phyloP scores from a whole-genome alignment of 108 stramenopile species.

The Phaeodactylum tricornutum region DNA sequence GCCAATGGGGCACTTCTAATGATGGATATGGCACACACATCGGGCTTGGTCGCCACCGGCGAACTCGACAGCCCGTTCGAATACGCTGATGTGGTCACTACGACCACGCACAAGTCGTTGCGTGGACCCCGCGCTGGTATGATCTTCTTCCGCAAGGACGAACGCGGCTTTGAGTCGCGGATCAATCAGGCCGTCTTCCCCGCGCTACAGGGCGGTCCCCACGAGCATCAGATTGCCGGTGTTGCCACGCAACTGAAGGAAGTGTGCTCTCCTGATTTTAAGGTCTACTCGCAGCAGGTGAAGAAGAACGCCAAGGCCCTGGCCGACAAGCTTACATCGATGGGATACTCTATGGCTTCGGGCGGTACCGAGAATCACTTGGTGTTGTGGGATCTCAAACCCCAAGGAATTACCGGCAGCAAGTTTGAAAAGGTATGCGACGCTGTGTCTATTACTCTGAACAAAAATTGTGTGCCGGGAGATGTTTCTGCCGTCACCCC shows the following conservation, averaged over 20 bases:
- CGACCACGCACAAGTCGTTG: conserved; percentile 99
- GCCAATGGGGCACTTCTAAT: conserved; percentile 95
- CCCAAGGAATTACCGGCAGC: conserved; percentile 88
- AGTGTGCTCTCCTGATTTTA: conserved; percentile 93
- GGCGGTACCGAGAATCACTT: conserved; percentile 99
- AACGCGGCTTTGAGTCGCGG: conserved; percentile 86
- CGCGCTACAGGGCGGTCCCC: conserved; percentile 98
- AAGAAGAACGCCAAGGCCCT: conserved; percentile 91
- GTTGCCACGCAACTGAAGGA: conserved; percentile 98
- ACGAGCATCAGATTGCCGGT: conserved; percentile 99
- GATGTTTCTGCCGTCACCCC: conserved; percentile 98
- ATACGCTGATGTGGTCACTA: conserved; percentile 96
- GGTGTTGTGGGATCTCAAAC: conserved; percentile 97
- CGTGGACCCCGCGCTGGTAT: conserved; percentile 99
- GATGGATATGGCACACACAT: conserved; percentile 99
- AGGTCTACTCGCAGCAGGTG: conserved; percentile 88
- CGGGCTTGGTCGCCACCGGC: conserved; percentile 93
- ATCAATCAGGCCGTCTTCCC: conserved; percentile 99
- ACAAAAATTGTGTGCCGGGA: conserved; percentile 99
- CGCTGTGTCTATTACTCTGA: conserved; percentile 94
- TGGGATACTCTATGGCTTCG: conserved; percentile 93
- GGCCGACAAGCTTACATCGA: conserved; percentile 64
- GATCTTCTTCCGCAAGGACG: conserved; percentile 99
- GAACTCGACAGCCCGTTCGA: conserved; percentile 93
- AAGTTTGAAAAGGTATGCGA: conserved; percentile 99